These are phyloP conservation scores for Myxozyma lipomycoides DNA, from an alignment of 805 yeast species.

Conservation along the genomic window DNA sequence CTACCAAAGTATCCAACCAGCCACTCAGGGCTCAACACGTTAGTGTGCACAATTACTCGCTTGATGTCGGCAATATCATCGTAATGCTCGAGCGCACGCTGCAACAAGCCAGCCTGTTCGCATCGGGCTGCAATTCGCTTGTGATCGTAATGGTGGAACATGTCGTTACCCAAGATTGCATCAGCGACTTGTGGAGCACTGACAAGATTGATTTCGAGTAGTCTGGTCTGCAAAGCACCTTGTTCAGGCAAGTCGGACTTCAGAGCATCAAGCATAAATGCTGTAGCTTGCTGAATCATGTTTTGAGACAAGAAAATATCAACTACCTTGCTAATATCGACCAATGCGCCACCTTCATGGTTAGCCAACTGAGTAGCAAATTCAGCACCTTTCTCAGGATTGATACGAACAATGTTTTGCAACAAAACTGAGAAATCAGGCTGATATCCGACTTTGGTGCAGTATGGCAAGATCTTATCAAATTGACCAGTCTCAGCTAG, in stretches of 20 bases:
- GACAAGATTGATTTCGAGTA: conserved; percentile 83
- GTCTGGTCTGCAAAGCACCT: conserved; percentile 91
- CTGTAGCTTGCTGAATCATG: conserved; percentile 95
- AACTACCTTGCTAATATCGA: conserved; percentile 81
- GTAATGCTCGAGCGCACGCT: conserved; percentile 94
- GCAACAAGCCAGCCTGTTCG: conserved; percentile 93
- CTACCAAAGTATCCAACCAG: conserved; percentile 80
- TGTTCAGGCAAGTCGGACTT: conserved; percentile 91
- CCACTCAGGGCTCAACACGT: conserved; percentile 87
- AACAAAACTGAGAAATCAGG: conserved; percentile 89
- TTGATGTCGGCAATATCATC: conserved; percentile 93
- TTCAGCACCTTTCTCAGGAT: conserved; percentile 98
- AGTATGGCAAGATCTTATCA: conserved; percentile 91
- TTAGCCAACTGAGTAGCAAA: conserved; percentile 83
- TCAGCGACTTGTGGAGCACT: conserved; percentile 99
- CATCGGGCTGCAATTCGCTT: conserved; percentile 87
- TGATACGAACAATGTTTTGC: conserved; percentile 84
- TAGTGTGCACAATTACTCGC: conserved; percentile 86
- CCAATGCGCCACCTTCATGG: conserved; percentile 53
- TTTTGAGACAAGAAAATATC: conserved; percentile 94
- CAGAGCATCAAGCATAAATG: conserved; percentile 89
- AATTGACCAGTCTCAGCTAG: conserved; percentile 95
- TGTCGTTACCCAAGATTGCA: conserved; percentile 91
- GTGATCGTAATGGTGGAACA: conserved; percentile 93
- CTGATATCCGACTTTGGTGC: conserved; percentile 79